phyloP scores from a whole-genome alignment of 805 yeast genomes.

The Candida railenensis region DNA sequence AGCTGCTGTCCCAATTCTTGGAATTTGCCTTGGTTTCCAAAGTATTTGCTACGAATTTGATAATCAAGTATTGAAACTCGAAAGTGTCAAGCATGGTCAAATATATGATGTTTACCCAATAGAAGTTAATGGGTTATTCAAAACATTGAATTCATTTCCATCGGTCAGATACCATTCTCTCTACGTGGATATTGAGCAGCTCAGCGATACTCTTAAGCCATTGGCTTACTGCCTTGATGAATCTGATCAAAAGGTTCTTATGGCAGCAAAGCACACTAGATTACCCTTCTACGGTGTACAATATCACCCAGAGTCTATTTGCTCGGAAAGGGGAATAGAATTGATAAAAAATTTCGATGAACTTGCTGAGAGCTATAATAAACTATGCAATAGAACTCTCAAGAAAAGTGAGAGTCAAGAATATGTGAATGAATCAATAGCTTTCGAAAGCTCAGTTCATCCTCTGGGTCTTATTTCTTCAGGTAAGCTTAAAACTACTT shows the following conservation, averaged over 20 bases:
- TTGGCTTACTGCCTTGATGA: conserved; percentile 52
- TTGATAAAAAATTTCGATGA: conserved; percentile 64
- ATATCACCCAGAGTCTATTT: conserved; percentile 94
- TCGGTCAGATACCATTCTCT: conserved; percentile 91
- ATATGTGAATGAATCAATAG: neutral
- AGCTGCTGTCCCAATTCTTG: conserved; percentile 65
- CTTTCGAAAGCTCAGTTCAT: neutral
- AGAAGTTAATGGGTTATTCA: conserved; percentile 4
- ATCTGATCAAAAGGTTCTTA: conserved; percentile 45
- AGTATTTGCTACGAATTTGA: conserved; percentile 68
- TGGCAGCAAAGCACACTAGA: conserved; percentile 70
- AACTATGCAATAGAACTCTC: neutral
- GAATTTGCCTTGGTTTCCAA: conserved; percentile 94
- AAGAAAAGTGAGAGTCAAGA: conserved; percentile 6
- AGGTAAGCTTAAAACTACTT: neutral
- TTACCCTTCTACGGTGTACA: conserved; percentile 91
- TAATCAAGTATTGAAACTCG: conserved; percentile 49
- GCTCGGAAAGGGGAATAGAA: conserved; percentile 65
- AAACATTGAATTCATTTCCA: conserved; percentile 46
- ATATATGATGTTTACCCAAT: conserved; percentile 53
- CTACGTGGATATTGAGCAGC: conserved; percentile 40
- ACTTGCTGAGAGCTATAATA: conserved; percentile 40
- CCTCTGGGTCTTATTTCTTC: neutral
- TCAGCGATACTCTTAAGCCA: conserved; percentile 44
- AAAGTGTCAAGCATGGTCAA: conserved; percentile 81